These are phyloP conservation scores for Cucurbita moschata DNA, from an alignment of 306 rosid genomes.

Conservation along the genomic window DNA sequence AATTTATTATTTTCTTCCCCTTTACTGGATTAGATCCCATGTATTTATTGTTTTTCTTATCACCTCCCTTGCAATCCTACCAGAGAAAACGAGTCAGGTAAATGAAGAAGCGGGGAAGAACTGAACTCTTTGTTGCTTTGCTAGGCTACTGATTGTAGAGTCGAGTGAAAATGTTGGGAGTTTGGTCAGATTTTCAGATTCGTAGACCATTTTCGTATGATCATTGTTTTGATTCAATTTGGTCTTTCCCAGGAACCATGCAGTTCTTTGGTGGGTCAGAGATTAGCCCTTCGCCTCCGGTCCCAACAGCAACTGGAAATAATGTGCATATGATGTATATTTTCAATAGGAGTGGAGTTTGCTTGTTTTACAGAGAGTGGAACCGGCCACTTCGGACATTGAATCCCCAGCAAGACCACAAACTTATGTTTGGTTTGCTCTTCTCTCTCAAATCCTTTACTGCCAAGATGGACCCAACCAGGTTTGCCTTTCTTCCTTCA, in stretches of 20 bases:
- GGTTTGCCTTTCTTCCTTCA: background rate
- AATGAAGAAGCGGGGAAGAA: background rate
- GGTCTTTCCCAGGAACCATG: slow-evolving; percentile 26
- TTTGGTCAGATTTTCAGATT: background rate
- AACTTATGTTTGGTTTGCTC: slow-evolving; percentile 91
- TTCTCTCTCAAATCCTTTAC: slow-evolving; percentile 90
- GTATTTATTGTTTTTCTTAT: background rate
- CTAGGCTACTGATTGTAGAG: background rate
- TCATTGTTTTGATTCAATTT: background rate
- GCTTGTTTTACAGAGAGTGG: slow-evolving; percentile 92
- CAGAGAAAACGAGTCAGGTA: background rate
- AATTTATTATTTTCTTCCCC: background rate
- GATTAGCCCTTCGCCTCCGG: slow-evolving; percentile 94
- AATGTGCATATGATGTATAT: slow-evolving; percentile 90
- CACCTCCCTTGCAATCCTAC: background rate
- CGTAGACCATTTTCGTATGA: background rate
- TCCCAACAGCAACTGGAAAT: slow-evolving; percentile 63
- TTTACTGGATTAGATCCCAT: background rate
- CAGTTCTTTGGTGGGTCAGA: slow-evolving; percentile 94
- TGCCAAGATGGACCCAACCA: slow-evolving; percentile 89
- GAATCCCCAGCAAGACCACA: slow-evolving; percentile 81
- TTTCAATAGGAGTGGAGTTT: slow-evolving; percentile 77
- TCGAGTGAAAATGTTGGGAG: background rate
- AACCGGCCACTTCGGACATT: slow-evolving; percentile 80
- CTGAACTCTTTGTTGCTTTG: background rate